These are phyloP conservation scores for Lepiota venenata DNA, from an alignment of 768 basidiomycete species.

Conservation along the genomic window DNA sequence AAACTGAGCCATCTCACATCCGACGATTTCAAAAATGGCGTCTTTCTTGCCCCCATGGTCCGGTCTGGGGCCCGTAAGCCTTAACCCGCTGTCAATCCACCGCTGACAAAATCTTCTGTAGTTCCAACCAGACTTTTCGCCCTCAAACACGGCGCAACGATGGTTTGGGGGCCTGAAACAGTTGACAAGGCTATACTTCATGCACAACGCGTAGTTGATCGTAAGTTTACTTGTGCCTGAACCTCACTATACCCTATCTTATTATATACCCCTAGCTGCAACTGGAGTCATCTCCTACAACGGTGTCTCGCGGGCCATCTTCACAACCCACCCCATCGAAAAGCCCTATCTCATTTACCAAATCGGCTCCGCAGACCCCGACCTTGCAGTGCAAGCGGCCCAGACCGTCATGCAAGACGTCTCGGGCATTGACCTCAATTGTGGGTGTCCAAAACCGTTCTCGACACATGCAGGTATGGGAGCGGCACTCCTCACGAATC, in stretches of 20 bases:
- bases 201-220: conserved; percentile 77
- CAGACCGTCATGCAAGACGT: conserved; percentile 84
- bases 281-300: conserved; percentile 89
- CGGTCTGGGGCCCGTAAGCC: conserved; percentile 82
- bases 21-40: conserved; percentile 82
- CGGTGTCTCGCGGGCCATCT: conserved; percentile 82
- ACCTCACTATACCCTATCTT: neutral
- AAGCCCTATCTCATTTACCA: conserved; percentile 95
- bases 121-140: conserved; percentile 86
- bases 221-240: conserved; percentile 42
- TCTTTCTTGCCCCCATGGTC: conserved; percentile 99
- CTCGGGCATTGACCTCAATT: conserved; percentile 94
- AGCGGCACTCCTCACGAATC: conserved; percentile 88
- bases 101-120: conserved; percentile 24
- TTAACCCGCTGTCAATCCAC: conserved; percentile 14
- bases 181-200: conserved; percentile 96
- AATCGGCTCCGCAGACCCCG: conserved; percentile 87
- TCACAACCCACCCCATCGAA: conserved; percentile 91
- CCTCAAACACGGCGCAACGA: conserved; percentile 87
- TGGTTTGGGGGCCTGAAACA: conserved; percentile 97
- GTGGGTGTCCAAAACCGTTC: conserved; percentile 96
- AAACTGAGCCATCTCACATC: conserved; percentile 57
- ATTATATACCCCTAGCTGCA: conserved; percentile 43
- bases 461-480: conserved; percentile 96
- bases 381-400: conserved; percentile 90